These are phyloP conservation scores for Astragalus glycyphyllos DNA, from an alignment of 306 rosid genomes.

Conservation along the genomic window DNA sequence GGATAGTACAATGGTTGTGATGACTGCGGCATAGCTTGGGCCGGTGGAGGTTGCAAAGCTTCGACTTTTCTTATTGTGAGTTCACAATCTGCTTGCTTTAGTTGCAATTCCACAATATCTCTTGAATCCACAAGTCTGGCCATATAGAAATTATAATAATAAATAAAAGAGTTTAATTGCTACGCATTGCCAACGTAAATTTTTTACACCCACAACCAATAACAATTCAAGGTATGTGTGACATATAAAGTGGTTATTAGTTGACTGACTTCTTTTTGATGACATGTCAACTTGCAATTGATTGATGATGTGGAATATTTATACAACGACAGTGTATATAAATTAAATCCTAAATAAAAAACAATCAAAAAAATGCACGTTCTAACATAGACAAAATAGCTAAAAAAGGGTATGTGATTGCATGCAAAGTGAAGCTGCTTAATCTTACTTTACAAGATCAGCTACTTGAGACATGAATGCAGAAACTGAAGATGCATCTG, in stretches of 20 bases:
- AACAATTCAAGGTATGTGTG: too few species aligned
- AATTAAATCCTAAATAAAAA: neutral
- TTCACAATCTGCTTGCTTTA: constrained; percentile 87
- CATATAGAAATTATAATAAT: constrained; percentile 40
- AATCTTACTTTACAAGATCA: constrained; percentile 84
- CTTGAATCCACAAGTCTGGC: constrained; percentile 92
- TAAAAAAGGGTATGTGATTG: neutral
- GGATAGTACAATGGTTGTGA: constrained; percentile 54
- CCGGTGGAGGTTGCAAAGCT: constrained; percentile 74
- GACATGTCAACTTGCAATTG: too few species aligned
- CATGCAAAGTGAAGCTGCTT: neutral
- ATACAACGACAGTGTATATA: too few species aligned
- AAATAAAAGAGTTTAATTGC: neutral
- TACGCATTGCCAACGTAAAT: too few species aligned
- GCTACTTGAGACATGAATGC: constrained; percentile 85
- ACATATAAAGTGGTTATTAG: too few species aligned
- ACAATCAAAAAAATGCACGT: neutral
- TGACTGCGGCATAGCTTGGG: constrained; percentile 29
- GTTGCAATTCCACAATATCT: constrained; percentile 84
- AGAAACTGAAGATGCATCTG: constrained; percentile 59
- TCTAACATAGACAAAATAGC: constrained; percentile 9
- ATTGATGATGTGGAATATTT: too few species aligned
- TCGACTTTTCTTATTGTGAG: constrained; percentile 76
- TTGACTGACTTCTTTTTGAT: too few species aligned
- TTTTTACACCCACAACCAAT: too few species aligned